Base-by-base conservation (phyloP, 1,284 basidiomycete genomes). In the Moniliella sp. region DNA sequence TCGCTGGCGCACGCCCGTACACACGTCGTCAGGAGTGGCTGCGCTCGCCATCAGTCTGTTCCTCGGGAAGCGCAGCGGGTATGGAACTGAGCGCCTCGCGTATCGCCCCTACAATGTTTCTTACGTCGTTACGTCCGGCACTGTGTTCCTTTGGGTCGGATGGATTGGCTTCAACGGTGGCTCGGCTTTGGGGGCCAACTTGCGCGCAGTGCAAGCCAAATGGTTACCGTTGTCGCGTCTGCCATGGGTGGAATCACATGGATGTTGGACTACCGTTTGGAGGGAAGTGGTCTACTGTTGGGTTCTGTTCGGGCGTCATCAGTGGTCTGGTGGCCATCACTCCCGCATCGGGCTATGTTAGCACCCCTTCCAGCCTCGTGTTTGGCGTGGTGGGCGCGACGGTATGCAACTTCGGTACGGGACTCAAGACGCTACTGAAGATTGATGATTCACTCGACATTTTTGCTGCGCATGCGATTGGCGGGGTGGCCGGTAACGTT, bases 341-440 rank as follows among this genome's bases (percentile, higher is more conserved):
- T 1, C 84, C 86, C 11, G 86, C 72, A 4, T 78, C 81, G 12
- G 52, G 50, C 31, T 57, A 47, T 37, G 51, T 57, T 11, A 54
- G 47, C 15, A 48, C 50, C 3, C 50, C 50, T 2, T 46, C 50
- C 1, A 39, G 50, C 10, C 37, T 57, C 7, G 50, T 46, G 15
- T 51, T 57, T 31, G 53, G 88, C 32, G 69, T 88, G 53, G 64
- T 84, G 48, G 77, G 75, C 2, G 84, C 77, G 16, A 74, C 77
- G 0, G 62, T 73, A 1, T 84, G 79, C 67, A 94, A 94, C 66
- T 91, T 83, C 55, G 81, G 78, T 11, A 94, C 86, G 13, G 79
- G 84, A 60, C 69, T 94, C 64, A 94, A 93, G 63, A 80, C 35
- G 31, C 13, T 46, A 17, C 27, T 51, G n/a, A 51, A 55, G 74